A percentile compares a stretch with the other conserved stretches of the same genome.
Conservation (phyloP, 2,329 filamentous ascomycete genomes). For the Fusarium irregulare region DNA sequence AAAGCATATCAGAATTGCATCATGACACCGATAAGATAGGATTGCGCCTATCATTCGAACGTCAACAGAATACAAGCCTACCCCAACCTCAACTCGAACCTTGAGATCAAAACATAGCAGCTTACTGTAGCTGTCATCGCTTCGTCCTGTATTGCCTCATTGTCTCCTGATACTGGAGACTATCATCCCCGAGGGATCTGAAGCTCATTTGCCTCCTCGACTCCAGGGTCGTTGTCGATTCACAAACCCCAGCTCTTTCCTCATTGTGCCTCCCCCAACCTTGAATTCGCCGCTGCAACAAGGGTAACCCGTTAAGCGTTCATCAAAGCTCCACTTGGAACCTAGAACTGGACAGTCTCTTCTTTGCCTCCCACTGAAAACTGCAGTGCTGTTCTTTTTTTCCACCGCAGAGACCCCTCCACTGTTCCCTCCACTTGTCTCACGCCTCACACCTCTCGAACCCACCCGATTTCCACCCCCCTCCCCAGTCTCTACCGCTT, state of each 20-base stretch:
- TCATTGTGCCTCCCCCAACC: conserved; percentile 24
- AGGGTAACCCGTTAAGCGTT: conserved; percentile 21
- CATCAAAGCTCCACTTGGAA: conserved; percentile 9
- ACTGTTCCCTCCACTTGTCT: conserved; percentile 37
- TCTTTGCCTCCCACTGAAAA: conserved; percentile 20
- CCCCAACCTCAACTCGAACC: conserved; percentile 35
- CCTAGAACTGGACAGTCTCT: conserved; percentile 1
- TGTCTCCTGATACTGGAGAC: conserved; percentile 10
- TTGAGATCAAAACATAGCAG: conserved; percentile 1
- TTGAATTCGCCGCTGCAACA: conserved; percentile 31
- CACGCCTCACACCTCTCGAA: conserved; percentile 33
- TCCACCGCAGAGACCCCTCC: conserved; percentile 17
- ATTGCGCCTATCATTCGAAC: conserved; percentile 22
- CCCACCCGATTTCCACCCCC: conserved; percentile 20
- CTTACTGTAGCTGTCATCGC: background rate
- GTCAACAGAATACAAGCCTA: conserved; percentile 33
- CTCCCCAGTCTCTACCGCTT: conserved; percentile 33
- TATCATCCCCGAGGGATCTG: background rate
- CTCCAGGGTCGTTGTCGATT: conserved; percentile 12
- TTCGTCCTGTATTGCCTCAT: background rate
- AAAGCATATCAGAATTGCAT: background rate
- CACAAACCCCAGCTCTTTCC: conserved; percentile 25
- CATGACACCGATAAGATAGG: background rate
- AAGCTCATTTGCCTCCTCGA: conserved; percentile 17
- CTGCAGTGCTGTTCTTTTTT: conserved; percentile 19